Conservation (phyloP, 2,329 filamentous ascomycete genomes). For the Karstenula rhodostoma region DNA sequence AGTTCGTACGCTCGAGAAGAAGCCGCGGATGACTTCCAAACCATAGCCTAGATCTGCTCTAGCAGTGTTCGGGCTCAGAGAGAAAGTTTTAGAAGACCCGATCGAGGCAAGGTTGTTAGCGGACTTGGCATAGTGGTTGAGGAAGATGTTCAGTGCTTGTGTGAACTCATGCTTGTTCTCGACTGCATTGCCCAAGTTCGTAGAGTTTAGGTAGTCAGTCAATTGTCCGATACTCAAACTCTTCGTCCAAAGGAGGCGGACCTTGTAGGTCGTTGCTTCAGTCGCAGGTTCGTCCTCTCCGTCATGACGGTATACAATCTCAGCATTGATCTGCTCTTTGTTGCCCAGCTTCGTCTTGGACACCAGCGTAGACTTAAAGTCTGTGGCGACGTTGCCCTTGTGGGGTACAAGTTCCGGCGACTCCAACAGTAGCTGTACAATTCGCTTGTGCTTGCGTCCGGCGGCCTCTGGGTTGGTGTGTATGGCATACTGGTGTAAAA, state of each 20-base stretch:
- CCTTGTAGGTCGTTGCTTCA: slow-evolving; percentile 22
- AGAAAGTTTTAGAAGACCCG: slow-evolving; percentile 57
- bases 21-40: slow-evolving; percentile 66
- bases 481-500: slow-evolving; percentile 26
- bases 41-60: slow-evolving; percentile 56
- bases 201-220: slow-evolving; percentile 57
- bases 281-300: slow-evolving; percentile 28
- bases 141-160: slow-evolving; percentile 66
- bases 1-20: slow-evolving; percentile 66
- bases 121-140: slow-evolving; percentile 58
- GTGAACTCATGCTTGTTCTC: slow-evolving; percentile 57
- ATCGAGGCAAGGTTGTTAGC: slow-evolving; percentile 53
- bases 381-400: slow-evolving; percentile 26
- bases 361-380: slow-evolving; percentile 33
- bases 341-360: slow-evolving; percentile 29
- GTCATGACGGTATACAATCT: slow-evolving; percentile 29
- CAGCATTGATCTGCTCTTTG: slow-evolving; percentile 18
- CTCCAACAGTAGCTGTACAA: slow-evolving; percentile 29
- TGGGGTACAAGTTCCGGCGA: slow-evolving; percentile 15
- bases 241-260: slow-evolving; percentile 26
- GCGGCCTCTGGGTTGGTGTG: slow-evolving; percentile 18
- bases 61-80: slow-evolving; percentile 48
- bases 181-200: slow-evolving; percentile 47
- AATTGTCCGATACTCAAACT: slow-evolving; percentile 44
- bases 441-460: slow-evolving; percentile 23